These are phyloP conservation scores for Rhytidhysteron rufulum DNA, from an alignment of 2,329 filamentous ascomycete genomes.

Conservation along the genomic window DNA sequence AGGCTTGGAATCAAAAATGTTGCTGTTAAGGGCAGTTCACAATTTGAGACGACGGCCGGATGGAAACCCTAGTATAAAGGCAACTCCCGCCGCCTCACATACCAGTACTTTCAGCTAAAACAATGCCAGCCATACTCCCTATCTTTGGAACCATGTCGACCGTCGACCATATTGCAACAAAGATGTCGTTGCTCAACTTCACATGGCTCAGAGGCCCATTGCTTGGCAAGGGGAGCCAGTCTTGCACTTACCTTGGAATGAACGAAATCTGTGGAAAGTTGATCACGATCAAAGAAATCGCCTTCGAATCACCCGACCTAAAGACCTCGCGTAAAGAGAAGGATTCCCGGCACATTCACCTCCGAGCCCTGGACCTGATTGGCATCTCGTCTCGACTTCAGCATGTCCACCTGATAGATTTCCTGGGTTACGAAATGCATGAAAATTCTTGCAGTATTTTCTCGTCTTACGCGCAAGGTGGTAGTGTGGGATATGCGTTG, in stretches of 20 bases:
- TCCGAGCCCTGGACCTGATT: neutral
- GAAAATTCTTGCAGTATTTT: neutral
- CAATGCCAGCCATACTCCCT: neutral
- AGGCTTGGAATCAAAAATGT: no score
- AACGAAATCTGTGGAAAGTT: neutral
- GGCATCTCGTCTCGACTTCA: neutral
- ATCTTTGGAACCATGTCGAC: no score
- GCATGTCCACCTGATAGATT: neutral
- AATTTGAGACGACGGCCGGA: no score
- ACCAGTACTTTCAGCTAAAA: neutral
- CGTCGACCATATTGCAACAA: no score
- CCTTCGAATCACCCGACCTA: neutral
- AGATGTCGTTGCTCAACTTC: neutral
- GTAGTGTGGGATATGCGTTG: neutral
- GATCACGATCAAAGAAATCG: neutral
- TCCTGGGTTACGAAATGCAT: neutral
- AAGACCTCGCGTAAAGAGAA: no score
- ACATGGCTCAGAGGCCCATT: constrained; percentile 1
- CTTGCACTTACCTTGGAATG: neutral
- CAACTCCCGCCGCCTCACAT: no score
- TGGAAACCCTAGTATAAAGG: no score
- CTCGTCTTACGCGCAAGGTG: constrained; percentile 1
- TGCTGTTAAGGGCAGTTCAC: no score
- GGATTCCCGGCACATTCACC: neutral
- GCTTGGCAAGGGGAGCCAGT: neutral